phyloP scores from a whole-genome alignment of 345 rosid genomes.

The Salix caprea region DNA sequence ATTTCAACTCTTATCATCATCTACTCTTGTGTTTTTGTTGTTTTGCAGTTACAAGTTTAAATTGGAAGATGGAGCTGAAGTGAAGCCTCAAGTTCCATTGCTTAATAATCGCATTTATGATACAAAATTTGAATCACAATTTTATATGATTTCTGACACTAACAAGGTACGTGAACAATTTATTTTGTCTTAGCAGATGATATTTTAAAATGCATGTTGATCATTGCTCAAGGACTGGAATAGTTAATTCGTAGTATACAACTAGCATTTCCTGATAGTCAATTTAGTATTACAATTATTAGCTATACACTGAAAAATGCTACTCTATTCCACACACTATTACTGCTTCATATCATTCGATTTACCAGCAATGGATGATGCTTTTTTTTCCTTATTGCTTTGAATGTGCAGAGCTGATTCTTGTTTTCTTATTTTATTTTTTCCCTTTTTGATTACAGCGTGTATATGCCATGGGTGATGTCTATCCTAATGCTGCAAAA shows the following conservation, averaged over 20 bases:
- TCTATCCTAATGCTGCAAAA: constrained; percentile 68
- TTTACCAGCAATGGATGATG: background rate
- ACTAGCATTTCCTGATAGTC: background rate
- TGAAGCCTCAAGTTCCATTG: constrained; percentile 77
- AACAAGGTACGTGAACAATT: constrained; percentile 62
- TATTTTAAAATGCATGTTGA: background rate
- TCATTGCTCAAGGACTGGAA: constrained; percentile 4
- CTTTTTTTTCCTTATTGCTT: background rate
- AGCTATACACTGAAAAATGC: background rate
- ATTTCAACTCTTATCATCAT: constrained; percentile 13
- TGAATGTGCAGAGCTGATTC: constrained; percentile 5
- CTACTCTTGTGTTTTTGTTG: constrained; percentile 5
- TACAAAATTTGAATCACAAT: constrained; percentile 93
- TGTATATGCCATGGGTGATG: constrained; percentile 81
- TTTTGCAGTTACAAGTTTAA: constrained; percentile 81
- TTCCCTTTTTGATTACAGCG: constrained; percentile 43
- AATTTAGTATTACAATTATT: background rate
- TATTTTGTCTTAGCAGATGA: background rate
- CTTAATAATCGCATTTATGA: constrained; percentile 94
- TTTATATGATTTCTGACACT: constrained; percentile 83
- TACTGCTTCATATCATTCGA: background rate
- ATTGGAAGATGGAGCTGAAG: constrained; percentile 90
- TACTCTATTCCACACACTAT: background rate
- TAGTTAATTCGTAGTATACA: background rate
- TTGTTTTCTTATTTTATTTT: background rate